Percentiles rank a stretch among this genome's conserved stretches.
Conservation (phyloP, 164 flowering plant genomes). For the Vitis riparia region DNA sequence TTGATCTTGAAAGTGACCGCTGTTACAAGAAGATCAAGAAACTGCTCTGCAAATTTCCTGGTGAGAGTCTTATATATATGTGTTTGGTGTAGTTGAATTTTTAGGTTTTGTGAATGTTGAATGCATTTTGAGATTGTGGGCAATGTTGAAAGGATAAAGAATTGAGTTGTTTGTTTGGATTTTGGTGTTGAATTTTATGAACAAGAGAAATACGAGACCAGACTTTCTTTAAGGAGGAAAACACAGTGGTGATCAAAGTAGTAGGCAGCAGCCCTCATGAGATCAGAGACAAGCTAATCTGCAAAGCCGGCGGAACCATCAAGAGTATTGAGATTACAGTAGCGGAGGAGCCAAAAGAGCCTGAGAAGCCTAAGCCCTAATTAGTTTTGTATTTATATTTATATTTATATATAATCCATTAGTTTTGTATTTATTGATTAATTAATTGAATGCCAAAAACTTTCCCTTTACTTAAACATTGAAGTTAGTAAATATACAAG, state of each 20-base stretch:
- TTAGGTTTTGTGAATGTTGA: not conserved
- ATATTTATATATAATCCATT: no score
- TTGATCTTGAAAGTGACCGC: conserved; percentile 42
- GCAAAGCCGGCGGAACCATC: no score
- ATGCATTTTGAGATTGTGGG: no score
- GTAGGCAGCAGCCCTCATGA: conserved; percentile 53
- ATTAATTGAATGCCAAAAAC: no score
- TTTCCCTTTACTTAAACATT: no score
- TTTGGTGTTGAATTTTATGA: conserved; percentile 12
- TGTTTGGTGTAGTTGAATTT: no score
- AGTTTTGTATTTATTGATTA: no score
- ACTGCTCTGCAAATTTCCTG: conserved; percentile 44
- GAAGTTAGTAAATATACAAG: no score
- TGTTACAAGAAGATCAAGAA: conserved; percentile 57
- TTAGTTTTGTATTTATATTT: no score
- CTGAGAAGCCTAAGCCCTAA: no score
- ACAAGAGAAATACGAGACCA: conserved; percentile 67
- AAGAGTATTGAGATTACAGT: no score
- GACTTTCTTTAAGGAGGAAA: conserved; percentile 45
- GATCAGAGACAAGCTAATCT: conserved; percentile 46
- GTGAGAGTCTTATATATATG: conserved; percentile 28
- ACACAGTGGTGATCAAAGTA: conserved; percentile 55
- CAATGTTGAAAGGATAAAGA: not conserved
- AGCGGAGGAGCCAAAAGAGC: no score
- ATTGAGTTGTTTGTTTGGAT: not conserved